These are phyloP conservation scores for Dryas integrifolia DNA, from an alignment of 331 rosid genomes.

Conservation along the genomic window DNA sequence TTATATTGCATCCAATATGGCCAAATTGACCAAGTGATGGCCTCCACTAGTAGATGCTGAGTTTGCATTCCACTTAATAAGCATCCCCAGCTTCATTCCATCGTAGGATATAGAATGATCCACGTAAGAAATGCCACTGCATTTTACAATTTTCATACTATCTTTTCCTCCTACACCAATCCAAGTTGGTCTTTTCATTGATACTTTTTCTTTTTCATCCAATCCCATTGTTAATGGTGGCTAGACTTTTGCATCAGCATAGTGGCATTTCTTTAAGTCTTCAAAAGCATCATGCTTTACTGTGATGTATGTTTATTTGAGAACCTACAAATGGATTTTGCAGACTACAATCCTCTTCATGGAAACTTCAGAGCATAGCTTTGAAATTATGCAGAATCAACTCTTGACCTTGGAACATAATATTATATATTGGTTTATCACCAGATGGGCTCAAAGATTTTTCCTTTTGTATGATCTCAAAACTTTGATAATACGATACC, in stretches of 20 bases:
- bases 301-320: slow-evolving; percentile 13
- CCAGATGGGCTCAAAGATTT: neutral
- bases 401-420: neutral
- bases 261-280: slow-evolving; percentile 17
- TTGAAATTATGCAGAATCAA: slow-evolving; percentile 14
- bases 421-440: too few relatives aligned
- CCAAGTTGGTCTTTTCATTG: slow-evolving; percentile 22
- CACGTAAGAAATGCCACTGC: slow-evolving; percentile 25
- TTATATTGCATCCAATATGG: slow-evolving; percentile 32
- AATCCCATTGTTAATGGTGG: slow-evolving; percentile 29
- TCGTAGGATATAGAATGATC: slow-evolving; percentile 41
- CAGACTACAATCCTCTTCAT: neutral
- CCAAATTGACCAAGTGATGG: slow-evolving; percentile 59
- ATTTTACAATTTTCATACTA: neutral
- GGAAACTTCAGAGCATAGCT: slow-evolving; percentile 11
- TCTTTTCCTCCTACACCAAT: slow-evolving; percentile 2
- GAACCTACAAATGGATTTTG: neutral
- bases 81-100: slow-evolving; percentile 52
- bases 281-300: slow-evolving; percentile 29
- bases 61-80: slow-evolving; percentile 74
- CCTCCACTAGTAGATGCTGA: slow-evolving; percentile 56
- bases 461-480: neutral
- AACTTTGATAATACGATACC: neutral
- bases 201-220: slow-evolving; percentile 21
- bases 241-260: slow-evolving; percentile 32